Conservation (phyloP, 1,139 yeast species). For the Suhomyces atakaporum region DNA sequence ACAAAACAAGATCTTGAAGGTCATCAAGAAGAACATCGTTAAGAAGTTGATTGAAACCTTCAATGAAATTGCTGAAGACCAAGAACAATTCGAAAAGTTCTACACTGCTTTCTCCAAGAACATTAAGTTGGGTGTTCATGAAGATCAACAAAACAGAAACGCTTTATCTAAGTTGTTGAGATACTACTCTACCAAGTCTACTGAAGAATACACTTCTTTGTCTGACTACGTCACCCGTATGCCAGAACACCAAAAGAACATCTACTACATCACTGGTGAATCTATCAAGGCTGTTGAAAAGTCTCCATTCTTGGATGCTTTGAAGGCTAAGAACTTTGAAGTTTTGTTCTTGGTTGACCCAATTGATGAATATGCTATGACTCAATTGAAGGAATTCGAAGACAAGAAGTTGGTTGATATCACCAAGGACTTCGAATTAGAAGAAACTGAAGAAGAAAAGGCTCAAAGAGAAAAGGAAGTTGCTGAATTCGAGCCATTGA, state of each 20-base stretch:
- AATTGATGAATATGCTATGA: conserved; percentile 99
- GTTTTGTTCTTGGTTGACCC: conserved; percentile 98
- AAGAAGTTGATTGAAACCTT: conserved; percentile 98
- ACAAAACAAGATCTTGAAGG: conserved; percentile 99
- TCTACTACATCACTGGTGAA: conserved; percentile 99
- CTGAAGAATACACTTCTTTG: conserved; percentile 91
- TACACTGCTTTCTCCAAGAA: conserved; percentile 98
- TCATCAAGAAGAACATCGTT: conserved; percentile 97
- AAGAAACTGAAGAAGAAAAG: conserved; percentile 99
- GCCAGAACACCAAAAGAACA: conserved; percentile 99
- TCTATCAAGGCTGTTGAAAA: conserved; percentile 96
- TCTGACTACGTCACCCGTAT: conserved; percentile 98
- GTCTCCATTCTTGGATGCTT: conserved; percentile 98
- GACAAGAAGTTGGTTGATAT: conserved; percentile 98
- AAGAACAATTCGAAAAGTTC: conserved; percentile 98
- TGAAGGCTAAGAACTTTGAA: conserved; percentile 98
- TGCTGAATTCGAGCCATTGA: conserved; percentile 88
- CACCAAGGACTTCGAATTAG: conserved; percentile 98
- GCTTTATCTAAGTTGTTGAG: conserved; percentile 96
- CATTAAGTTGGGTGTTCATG: conserved; percentile 98
- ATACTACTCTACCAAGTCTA: conserved; percentile 94
- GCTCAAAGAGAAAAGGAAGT: conserved; percentile 87
- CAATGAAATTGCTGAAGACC: conserved; percentile 98
- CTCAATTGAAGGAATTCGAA: conserved; percentile 98
- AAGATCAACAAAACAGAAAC: conserved; percentile 96